Base-by-base conservation (phyloP, 139 green algal species). In the Trebouxia sp. region DNA sequence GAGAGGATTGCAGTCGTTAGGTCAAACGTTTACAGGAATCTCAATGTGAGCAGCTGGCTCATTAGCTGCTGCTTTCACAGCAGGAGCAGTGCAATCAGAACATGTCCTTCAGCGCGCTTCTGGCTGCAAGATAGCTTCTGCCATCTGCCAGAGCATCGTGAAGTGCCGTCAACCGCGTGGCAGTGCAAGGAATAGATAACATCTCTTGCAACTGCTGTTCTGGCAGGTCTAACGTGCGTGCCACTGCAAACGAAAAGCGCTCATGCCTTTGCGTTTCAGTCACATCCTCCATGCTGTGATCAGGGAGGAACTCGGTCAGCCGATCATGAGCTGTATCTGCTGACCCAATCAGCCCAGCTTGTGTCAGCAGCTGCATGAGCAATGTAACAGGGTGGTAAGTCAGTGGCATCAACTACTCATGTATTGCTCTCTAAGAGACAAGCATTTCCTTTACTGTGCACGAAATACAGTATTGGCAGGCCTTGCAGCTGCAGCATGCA, bases 231-330 rank as follows among this genome's bases (percentile, higher is more conserved):
- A 72, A 22, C 11, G 62, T 72, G 32, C 62, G 32, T 12, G 62
- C 62, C 5, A 72, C 62, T 30, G 62, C 62, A 45, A 72, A 72
- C 28, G 62, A 72, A 15, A 72, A 72, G 32, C 62, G 62, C 62
- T 72, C 62, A 72, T 72, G 62, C 35, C 62, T 32, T 8, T 72
- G 62, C 37, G 62, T 15, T 37, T 72, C 62, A 9, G 62, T 72
- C 11, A 8, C 32, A 10, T 72, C 35, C 9, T 72, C 62, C n/a
- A 72, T 35, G 37, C 62, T 72, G 26, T 72, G 62, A 7, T 14
- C 62, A 72, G 62, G 10, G 35, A 72, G 43, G 35, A 45, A 72
- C 26, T 72, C 62, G 11, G 62, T 72, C 14, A 72, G 62, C 58
- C 30, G 58, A 10, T 65, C 55, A 45, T 41, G 37, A 14, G 35